Base-by-base conservation (phyloP, 2,329 filamentous ascomycete species). In the Colletotrichum cordylinicola region DNA sequence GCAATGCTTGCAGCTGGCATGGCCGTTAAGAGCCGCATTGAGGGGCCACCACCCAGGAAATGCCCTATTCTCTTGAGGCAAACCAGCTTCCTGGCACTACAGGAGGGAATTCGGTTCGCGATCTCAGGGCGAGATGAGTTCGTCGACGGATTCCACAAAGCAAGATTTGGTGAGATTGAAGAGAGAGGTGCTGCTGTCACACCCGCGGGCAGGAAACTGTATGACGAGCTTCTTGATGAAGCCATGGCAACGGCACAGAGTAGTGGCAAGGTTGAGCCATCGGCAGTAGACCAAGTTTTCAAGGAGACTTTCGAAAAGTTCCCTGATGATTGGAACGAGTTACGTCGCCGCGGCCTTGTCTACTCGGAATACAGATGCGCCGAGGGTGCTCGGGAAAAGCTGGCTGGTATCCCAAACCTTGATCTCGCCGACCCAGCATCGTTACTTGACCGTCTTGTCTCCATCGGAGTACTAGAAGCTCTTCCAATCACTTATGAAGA, bases 101-200 rank as follows among this genome's bases (percentile, higher is more conserved):
- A 90, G 67, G 89, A 91, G 78, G 80, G 80, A 0, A 85, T 90
- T 5, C 80, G 81, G 2, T 90, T 90, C 74, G 77, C 73, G 1
- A 29, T 43, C 4, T 29, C 67, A 4, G 67, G 48, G 0, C 79
- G 80, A 15, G 56, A 78, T 1, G 62, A 78, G 7, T 58, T 66
- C 15, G 43, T 76, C 8, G 72, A 80, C 3, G 86, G 86, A 2
- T 84, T 82, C 0, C 89, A 91, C 67, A 87, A 83, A 7, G 88
- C 89, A 1, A 83, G 89, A 0, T 90, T 90, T 39, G 89, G 89
- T 0, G 89, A 91, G 78, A 86, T 90, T 9, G 89, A 91, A 77
- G 86, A 91, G 78, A 84, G 89, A 4, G 89, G 89, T 0, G 87
- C 86, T 6, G 88, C 89, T 0, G 81, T 90, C 9, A 90, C 89